Percentiles rank a stretch among this genome's conserved stretches.
Evolutionary conservation across 1,139 yeast genomes (phyloP).

Genomic region (Candida sp.): DNA sequence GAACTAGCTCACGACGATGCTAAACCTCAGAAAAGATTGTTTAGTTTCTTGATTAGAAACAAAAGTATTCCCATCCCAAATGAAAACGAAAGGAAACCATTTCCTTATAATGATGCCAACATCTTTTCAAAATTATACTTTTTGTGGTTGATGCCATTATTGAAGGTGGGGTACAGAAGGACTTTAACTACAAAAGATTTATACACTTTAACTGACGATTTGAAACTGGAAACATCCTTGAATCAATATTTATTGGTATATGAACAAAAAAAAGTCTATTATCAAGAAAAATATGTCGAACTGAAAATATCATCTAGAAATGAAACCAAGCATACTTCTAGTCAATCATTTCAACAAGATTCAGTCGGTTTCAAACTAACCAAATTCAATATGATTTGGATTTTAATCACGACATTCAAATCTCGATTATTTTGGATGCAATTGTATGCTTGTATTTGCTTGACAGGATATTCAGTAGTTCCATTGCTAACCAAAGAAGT

Average conservation of each 20-base stretch:
- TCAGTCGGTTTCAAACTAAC: slow-evolving; percentile 22
- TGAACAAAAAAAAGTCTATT: slow-evolving; percentile 31
- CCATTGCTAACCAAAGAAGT: slow-evolving; percentile 29
- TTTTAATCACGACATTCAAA: slow-evolving; percentile 27
- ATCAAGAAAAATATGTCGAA: slow-evolving; percentile 16
- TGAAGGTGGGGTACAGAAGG: slow-evolving; percentile 64
- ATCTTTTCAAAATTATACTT: slow-evolving; percentile 36
- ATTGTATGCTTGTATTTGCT: slow-evolving; percentile 15
- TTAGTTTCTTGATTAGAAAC: slow-evolving; percentile 11
- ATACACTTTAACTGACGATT: slow-evolving; percentile 48
- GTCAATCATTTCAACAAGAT: slow-evolving; percentile 21
- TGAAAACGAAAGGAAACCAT: slow-evolving; percentile 44
- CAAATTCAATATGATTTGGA: slow-evolving; percentile 10
- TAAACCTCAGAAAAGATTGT: slow-evolving; percentile 14
- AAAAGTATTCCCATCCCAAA: slow-evolving; percentile 40
- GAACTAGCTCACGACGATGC: slow-evolving; percentile 11
- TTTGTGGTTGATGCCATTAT: slow-evolving; percentile 58
- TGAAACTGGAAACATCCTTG: slow-evolving; percentile 47
- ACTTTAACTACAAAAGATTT: slow-evolving; percentile 64
- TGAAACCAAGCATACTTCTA: slow-evolving; percentile 18
- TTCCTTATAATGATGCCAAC: slow-evolving; percentile 33
- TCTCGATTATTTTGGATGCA: slow-evolving; percentile 21
- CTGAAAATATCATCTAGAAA: slow-evolving; percentile 23
- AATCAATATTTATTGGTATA: slow-evolving; percentile 22
- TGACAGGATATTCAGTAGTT: slow-evolving; percentile 15